Evolutionary conservation across 352 stramenopile genomes (phyloP), one percentile per base, ranked within the genome.

Genomic region (Phytophthora pinifolia): DNA sequence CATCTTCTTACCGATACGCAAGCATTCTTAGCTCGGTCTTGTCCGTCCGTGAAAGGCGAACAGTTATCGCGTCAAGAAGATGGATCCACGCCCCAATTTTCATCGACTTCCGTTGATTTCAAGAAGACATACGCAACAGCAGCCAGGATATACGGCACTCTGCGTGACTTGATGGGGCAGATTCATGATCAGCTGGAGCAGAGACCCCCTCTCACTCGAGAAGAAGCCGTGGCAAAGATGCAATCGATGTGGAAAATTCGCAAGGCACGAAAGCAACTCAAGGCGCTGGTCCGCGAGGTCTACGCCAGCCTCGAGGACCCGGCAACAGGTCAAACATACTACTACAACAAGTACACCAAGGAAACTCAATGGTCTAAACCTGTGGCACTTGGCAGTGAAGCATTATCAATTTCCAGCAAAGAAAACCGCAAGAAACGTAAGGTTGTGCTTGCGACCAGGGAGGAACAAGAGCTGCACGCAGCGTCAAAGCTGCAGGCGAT

Each of bases 331-430:
- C 32, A 79, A 53, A 83, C 69, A 29, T 92, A 92, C 55, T 94
- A 92, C 67, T 88, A 85, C 71, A 94, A 94, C 74, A 83, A 65
- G 6, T 65, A 67, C 15, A 92, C 81, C 2, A 73, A 87, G 46
- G 57, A 71, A 20, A 80, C 78, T 9, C 79, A 86, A 54, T 94
- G 83, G 83, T 72, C 54, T 4, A 89, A 88, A 25, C 81, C 81
- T 25, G 58, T 57, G 17, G 68, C 57, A 9, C 66, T 90, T 7
- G 76, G 68, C 6, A 52, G 39, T 1, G 62, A 74, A 29, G 36
- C 56, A 9, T 32, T 75, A 22, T 18, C 37, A 39, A 13, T 18
- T 30, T 22, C 20, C 29, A 43, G 37, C 20, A 38, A 45, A 60
- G 59, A 7, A 17, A 42, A 37, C 10, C 32, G 6, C 37, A 48